Percentiles rank a stretch among this genome's conserved stretches.
phyloP scores from a whole-genome alignment of 768 basidiomycete genomes.

The Coprinopsis marcescibilis region DNA sequence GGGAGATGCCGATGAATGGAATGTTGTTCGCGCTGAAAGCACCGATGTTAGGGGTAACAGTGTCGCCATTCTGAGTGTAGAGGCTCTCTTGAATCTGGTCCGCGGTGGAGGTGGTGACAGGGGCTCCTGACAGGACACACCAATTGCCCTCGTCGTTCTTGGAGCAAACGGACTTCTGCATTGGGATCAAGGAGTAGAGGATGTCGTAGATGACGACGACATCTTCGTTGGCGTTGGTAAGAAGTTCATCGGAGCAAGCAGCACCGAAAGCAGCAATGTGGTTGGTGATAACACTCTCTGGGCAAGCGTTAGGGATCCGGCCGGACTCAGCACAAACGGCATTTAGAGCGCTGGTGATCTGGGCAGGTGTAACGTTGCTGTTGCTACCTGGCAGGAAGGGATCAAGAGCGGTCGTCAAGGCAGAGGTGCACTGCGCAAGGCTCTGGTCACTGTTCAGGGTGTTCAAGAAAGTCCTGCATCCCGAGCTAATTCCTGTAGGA shows the following conservation, averaged over 20 bases:
- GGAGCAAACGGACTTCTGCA: constrained; percentile 65
- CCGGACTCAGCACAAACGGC: constrained; percentile 49
- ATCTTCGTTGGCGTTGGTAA: constrained; percentile 33
- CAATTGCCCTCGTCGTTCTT: constrained; percentile 67
- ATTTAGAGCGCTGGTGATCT: constrained; percentile 47
- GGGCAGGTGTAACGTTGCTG: constrained; percentile 35
- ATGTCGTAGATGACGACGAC: constrained; percentile 74
- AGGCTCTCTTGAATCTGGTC: constrained; percentile 10
- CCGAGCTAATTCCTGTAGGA: constrained; percentile 54
- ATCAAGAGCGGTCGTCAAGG: constrained; percentile 56
- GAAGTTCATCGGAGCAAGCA: constrained; percentile 69
- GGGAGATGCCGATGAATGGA: constrained; percentile 72
- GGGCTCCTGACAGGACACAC: constrained; percentile 53
- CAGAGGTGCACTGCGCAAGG: constrained; percentile 54
- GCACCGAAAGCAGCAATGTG: constrained; percentile 66
- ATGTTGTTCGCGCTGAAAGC: constrained; percentile 57
- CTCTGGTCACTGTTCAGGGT: constrained; percentile 54
- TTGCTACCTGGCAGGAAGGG: constrained; percentile 40
- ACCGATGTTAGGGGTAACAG: constrained; percentile 49
- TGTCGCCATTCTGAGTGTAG: constrained; percentile 23
- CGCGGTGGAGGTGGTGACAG: constrained; percentile 22
- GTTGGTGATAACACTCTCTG: constrained; percentile 49
- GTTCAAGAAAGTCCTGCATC: constrained; percentile 55
- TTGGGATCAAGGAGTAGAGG: constrained; percentile 65
- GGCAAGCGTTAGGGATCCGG: constrained; percentile 45